phyloP scores from a whole-genome alignment of 1,284 basidiomycete genomes.

The Ganoderma boninense region DNA sequence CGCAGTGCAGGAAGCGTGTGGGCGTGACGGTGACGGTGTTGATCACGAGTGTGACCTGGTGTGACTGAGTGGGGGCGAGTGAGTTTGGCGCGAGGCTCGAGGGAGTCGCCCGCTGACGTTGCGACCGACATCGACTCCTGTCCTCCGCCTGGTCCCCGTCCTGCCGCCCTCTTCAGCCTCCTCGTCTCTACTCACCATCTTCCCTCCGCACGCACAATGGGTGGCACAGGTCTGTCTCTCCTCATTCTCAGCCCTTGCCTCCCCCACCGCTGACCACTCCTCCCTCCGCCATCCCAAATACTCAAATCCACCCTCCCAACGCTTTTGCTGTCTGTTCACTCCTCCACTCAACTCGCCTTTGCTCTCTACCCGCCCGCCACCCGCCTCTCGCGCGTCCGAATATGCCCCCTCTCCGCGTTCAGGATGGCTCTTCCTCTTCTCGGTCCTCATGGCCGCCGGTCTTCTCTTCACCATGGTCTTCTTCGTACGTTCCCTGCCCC shows the following conservation, averaged over 20 bases:
- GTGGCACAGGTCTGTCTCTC: conserved; percentile 41
- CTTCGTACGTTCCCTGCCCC: conserved; percentile 74
- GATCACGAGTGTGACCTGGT: neutral
- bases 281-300: neutral
- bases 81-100: no score
- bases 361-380: no score
- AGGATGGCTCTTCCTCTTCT: conserved; percentile 96
- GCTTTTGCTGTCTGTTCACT: neutral
- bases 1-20: no score
- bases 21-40: neutral
- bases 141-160: neutral
- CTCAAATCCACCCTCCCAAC: neutral
- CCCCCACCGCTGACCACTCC: conserved; percentile 12
- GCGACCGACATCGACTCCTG: neutral
- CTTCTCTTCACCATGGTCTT: conserved; percentile 98
- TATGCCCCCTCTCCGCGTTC: neutral
- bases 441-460: conserved; percentile 92
- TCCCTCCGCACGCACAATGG: conserved; percentile 36
- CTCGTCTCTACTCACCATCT: conserved; percentile 4
- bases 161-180: neutral
- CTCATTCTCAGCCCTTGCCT: neutral
- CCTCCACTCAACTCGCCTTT: neutral
- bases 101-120: conserved; percentile 1
- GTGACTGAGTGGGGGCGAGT: neutral
- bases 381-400: neutral